Percentiles rank a stretch among this genome's conserved stretches.
These are phyloP conservation scores for Colletotrichum cordylinicola DNA, from an alignment of 2,329 filamentous ascomycete species.

Conservation along the genomic window DNA sequence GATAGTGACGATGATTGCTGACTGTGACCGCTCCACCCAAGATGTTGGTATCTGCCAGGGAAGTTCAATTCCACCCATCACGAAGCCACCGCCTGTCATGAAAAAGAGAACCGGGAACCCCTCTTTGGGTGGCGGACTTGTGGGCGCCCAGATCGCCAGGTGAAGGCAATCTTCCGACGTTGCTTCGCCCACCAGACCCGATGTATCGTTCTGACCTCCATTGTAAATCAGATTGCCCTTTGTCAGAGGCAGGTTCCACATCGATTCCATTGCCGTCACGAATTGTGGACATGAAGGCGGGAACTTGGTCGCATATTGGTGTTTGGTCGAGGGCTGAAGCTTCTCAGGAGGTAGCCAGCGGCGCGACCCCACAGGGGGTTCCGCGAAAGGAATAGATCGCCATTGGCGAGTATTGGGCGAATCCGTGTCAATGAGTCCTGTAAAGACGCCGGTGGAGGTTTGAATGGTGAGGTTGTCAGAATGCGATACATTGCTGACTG, in stretches of 20 bases:
- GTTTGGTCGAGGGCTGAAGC: slow-evolving; percentile 26
- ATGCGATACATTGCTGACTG: not conserved
- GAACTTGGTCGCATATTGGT: slow-evolving; percentile 30
- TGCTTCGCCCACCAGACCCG: slow-evolving; percentile 25
- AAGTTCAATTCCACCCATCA: slow-evolving; percentile 46
- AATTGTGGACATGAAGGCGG: slow-evolving; percentile 39
- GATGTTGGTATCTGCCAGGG: slow-evolving; percentile 50
- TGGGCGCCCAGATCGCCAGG: slow-evolving; percentile 47
- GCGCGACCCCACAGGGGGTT: slow-evolving; percentile 35
- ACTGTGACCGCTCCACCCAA: slow-evolving; percentile 45
- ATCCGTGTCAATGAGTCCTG: slow-evolving; percentile 34
- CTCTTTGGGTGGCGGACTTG: slow-evolving; percentile 26
- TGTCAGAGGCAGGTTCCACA: slow-evolving; percentile 30
- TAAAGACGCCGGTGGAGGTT: slow-evolving; percentile 37
- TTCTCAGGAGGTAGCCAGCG: slow-evolving; percentile 34
- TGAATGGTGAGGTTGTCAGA: slow-evolving; percentile 28
- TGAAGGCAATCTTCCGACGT: slow-evolving; percentile 47
- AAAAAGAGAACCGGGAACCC: slow-evolving; percentile 50
- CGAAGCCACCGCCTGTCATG: slow-evolving; percentile 53
- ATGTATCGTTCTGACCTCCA: slow-evolving; percentile 25
- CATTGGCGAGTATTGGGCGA: slow-evolving; percentile 41
- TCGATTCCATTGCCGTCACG: slow-evolving; percentile 29
- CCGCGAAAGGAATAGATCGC: slow-evolving; percentile 41
- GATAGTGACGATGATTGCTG: slow-evolving; percentile 30
- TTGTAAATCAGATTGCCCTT: slow-evolving; percentile 26